Base-by-base conservation (phyloP, 805 yeast genomes). In the Spathaspora passalidarum region DNA sequence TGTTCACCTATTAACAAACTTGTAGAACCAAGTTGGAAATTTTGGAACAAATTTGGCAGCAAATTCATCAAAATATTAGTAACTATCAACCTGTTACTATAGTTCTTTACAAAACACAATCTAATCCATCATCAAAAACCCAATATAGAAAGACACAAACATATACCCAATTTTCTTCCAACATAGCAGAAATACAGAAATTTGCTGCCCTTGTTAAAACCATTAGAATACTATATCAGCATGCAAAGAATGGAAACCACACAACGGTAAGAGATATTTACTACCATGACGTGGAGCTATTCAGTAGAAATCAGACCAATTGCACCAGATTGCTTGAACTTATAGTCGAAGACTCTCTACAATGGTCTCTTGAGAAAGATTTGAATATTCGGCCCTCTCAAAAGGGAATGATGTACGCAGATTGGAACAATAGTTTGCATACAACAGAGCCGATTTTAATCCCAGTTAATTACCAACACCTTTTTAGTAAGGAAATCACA, bases 261-360 rank as follows among this genome's bases (percentile, higher is more conserved):
- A 66, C 76, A 1, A 72, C 87, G 1, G 69, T 70, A 44, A 63
- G 90, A 49, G 88, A 83, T 51, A 47, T 84, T 0, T 84, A 68
- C 62, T 84, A 84, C 58, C 69, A 68, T 42, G 82, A 82, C 54
- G 85, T 81, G 2, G 62, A 61, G 14, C 53, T 82, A 16, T 84
- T 80, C 57, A 49, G 57, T 2, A 48, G 39, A 2, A 53, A 38
- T 18, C 89, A 84, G 54, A 11, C 51, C 0, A 54, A 49, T 3
- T 76, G 79, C 1, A 73, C 75, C 43, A 45, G 56, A 2, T 55
- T 67, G 2, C 48, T 84, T 1, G 72, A 68, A 13, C 52, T 56
- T 16, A 47, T 82, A 1, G 61, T 73, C 5, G 44, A 44, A 4
- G 40, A 52, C 2, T 56, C 76, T 4, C 56, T 82, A 26, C 64